Evolutionary conservation across 495 filamentous ascomycete genomes (phyloP), one percentile per base, ranked within the genome.

Genomic region (Evernia prunastri): DNA sequence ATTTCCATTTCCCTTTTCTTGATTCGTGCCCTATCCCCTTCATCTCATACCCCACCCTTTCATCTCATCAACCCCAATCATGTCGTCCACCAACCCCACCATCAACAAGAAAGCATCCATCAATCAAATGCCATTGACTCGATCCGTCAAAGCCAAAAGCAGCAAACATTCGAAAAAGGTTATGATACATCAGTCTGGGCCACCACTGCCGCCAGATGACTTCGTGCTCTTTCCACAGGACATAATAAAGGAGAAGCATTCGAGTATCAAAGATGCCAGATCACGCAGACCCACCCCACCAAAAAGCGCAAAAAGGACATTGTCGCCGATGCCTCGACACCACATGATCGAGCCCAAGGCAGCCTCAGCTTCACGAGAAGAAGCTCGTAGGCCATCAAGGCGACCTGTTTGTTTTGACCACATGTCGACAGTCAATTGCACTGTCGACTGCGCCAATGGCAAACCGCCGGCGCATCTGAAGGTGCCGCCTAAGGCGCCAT

Each of bases 151-250:
- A 23, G 62, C 36, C 31, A 43, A 54, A 59, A 61, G 33, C 53
- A 59, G 53, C 31, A 60, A 65, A 5, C 9, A 57, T n/a, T 27
- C 66, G n/a, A 64, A 61, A 56, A 33, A 62, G 7, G 18, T 39
- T 11, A 37, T 29, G 43, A 53, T 31, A 35, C 56, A 61, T 42
- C 58, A 56, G 35, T 4, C 49, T 35, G 49, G 49, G 56, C 37
- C 59, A 56, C 45, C 66, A 54, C 63, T 45, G 45, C 66, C 54
- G 17, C 51, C 54, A 64, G 49, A 61, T 33, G 66, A 68, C 35
- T 65, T 49, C 35, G 42, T 63, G 2, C 58, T 59, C 29, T 59
- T 53, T 39, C 58, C 66, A n/a, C 29, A 62, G 13, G 40, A 63
- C 4, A 42, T 45, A 20, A 11, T 43, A 13, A 47, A n/a, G 35